Evolutionary conservation across 1,139 yeast species (phyloP).

Genomic region (Meyerozyma sp.): DNA sequence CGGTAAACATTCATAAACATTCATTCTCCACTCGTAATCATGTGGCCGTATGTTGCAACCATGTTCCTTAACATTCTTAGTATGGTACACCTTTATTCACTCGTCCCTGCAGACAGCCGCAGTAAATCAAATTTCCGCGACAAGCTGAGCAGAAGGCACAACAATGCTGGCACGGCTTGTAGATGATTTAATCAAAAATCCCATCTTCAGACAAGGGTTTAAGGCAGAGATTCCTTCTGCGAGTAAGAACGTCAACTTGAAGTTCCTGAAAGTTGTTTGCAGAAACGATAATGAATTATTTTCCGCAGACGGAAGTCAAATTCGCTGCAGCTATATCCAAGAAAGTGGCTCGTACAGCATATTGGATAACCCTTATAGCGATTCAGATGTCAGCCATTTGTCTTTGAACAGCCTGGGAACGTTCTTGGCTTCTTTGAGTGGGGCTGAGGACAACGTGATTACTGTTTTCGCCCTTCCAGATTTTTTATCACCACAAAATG

Average conservation of each 20-base stretch:
- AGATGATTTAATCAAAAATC: neutral
- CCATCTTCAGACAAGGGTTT: neutral
- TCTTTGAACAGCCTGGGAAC: constrained; percentile 25
- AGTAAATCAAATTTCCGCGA: neutral
- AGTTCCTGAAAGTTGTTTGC: constrained; percentile 6
- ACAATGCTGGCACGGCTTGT: neutral
- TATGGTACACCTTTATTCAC: no score
- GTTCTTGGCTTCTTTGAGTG: constrained; percentile 30
- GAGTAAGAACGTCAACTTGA: neutral
- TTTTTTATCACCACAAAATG: constrained; percentile 5
- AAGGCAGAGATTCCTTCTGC: neutral
- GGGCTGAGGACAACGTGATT: constrained; percentile 11
- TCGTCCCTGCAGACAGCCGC: neutral
- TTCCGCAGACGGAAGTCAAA: constrained; percentile 22
- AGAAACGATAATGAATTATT: constrained; percentile 24
- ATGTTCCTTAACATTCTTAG: no score
- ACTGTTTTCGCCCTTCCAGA: constrained; percentile 22
- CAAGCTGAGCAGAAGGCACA: neutral
- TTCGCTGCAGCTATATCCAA: constrained; percentile 15
- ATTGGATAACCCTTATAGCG: constrained; percentile 7
- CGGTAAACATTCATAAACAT: no score
- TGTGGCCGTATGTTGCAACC: no score
- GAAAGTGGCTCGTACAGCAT: constrained; percentile 16
- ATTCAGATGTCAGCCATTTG: constrained; percentile 19
- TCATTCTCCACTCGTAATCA: no score